A percentile compares a stretch with the other conserved stretches of the same genome.
Conservation (phyloP, 257 asterid genomes). For the Hygrophila difformis region DNA sequence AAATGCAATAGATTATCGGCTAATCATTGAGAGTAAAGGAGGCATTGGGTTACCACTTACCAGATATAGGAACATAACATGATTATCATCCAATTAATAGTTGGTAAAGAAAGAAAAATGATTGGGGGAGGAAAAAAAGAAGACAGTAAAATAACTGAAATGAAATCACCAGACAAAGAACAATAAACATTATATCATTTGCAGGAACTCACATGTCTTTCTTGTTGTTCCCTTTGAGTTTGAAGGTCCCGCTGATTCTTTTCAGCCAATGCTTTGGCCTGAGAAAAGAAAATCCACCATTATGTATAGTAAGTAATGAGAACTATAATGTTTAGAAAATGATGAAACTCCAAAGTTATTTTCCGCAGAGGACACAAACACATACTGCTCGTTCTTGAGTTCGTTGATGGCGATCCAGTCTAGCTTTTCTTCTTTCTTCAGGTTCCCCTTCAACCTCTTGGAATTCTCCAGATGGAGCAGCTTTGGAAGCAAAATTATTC, state of each 20-base stretch:
- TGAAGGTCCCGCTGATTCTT: constrained; percentile 93
- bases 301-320: constrained; percentile 9
- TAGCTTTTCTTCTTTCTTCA: constrained; percentile 93
- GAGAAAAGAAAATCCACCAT: constrained; percentile 17
- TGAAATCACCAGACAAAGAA: too few species aligned
- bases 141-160: too few species aligned
- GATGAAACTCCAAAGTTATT: constrained; percentile 8
- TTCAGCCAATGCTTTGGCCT: constrained; percentile 98
- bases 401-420: constrained; percentile 89
- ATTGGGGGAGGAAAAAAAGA: too few species aligned
- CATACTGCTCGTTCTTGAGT: constrained; percentile 96
- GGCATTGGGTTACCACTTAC: too few species aligned
- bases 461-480: constrained; percentile 72
- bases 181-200: neutral
- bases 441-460: constrained; percentile 92
- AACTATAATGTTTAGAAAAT: constrained; percentile 7
- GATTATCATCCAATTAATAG: too few species aligned
- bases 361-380: constrained; percentile 9
- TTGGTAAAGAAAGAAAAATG: too few species aligned
- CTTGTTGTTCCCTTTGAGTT: constrained; percentile 92
- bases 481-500: constrained; percentile 29
- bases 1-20: neutral
- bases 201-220: constrained; percentile 78
- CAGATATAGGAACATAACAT: too few species aligned
- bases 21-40: too few species aligned